Conservation (phyloP, 495 filamentous ascomycete genomes). For the Aspergillus leporis region DNA sequence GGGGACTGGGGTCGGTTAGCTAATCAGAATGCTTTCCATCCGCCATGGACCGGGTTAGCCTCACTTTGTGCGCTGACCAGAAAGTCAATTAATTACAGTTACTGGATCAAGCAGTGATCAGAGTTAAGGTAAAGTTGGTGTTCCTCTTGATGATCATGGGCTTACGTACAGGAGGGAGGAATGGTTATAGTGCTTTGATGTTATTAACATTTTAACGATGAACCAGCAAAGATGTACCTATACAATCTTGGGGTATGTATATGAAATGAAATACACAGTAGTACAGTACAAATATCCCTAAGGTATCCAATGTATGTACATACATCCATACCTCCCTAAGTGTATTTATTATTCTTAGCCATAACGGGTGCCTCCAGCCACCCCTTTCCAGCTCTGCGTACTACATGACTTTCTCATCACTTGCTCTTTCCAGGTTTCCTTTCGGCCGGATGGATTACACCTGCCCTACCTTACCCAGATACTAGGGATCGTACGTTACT, state of each 20-base stretch:
- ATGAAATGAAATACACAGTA: neutral
- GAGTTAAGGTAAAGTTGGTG: neutral
- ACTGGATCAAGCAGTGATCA: neutral
- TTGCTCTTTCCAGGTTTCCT: neutral
- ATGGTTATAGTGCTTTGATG: neutral
- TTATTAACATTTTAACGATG: too few species aligned
- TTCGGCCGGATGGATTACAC: conserved; percentile 5
- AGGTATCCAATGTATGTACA: too few species aligned
- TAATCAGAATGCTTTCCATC: neutral
- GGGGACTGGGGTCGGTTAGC: neutral
- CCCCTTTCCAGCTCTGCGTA: too few species aligned
- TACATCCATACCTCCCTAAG: too few species aligned
- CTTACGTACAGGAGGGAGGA: neutral
- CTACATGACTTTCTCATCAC: too few species aligned
- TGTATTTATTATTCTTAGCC: too few species aligned
- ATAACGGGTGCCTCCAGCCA: too few species aligned
- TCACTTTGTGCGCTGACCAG: too few species aligned
- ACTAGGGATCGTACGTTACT: neutral
- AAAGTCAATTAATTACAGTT: neutral
- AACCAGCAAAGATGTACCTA: too few species aligned
- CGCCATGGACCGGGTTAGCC: too few species aligned
- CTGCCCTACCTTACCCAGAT: conserved; percentile 1
- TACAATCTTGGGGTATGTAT: neutral
- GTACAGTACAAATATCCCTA: neutral
- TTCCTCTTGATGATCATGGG: neutral